Evolutionary conservation across 2,329 filamentous ascomycete genomes (phyloP).

Genomic region (Zymoseptoria crescenta): DNA sequence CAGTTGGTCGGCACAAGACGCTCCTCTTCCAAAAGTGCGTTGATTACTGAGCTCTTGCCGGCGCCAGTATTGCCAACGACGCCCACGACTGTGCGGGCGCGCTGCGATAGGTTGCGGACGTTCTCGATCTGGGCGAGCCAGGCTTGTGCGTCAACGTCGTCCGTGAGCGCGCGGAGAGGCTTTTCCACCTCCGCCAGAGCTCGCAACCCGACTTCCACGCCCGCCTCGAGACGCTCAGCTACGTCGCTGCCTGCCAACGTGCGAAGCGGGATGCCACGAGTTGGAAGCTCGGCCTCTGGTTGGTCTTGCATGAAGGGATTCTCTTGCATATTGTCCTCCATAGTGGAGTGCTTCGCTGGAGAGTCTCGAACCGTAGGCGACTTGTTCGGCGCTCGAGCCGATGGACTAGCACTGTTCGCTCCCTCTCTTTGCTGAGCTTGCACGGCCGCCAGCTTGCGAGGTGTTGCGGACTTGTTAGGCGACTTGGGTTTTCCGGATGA

Average conservation of each 20-base stretch:
- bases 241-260: conserved; percentile 27
- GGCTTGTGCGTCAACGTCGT: conserved; percentile 27
- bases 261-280: conserved; percentile 21
- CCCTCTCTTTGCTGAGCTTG: background rate
- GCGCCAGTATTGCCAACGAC: conserved; percentile 55
- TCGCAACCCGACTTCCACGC: conserved; percentile 32
- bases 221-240: conserved; percentile 33
- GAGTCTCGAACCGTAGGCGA: background rate
- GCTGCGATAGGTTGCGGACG: conserved; percentile 33
- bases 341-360: background rate
- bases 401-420: background rate
- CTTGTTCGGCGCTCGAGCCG: background rate
- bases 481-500: background rate
- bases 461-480: background rate
- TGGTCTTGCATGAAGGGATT: conserved; percentile 11
- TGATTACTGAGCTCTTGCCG: conserved; percentile 57
- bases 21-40: conserved; percentile 55
- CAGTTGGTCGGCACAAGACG: conserved; percentile 49
- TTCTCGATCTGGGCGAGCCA: conserved; percentile 39
- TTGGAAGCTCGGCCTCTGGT: conserved; percentile 1
- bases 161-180: conserved; percentile 23
- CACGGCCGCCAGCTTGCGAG: background rate
- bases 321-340: background rate
- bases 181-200: conserved; percentile 31
- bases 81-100: conserved; percentile 45